Conservation (phyloP, 305 asterid species). For the Fraxinus latifolia region DNA sequence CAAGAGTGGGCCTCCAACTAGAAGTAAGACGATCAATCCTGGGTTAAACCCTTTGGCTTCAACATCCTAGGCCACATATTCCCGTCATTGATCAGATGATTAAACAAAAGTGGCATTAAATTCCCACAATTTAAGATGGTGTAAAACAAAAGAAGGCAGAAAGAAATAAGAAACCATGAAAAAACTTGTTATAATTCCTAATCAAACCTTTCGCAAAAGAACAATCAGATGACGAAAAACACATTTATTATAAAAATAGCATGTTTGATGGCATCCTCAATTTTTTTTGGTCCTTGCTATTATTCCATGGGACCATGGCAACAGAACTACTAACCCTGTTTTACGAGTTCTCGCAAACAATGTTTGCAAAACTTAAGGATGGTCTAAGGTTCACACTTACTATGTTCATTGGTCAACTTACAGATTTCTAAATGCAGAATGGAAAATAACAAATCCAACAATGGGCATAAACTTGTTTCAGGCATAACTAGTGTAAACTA, state of each 20-base stretch:
- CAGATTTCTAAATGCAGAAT: not conserved
- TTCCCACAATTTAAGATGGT: not conserved
- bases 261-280: not conserved
- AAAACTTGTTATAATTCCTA: not conserved
- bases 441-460: not conserved
- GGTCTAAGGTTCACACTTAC: not conserved
- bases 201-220: not conserved
- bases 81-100: slow-evolving; percentile 34
- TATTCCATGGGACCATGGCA: not conserved
- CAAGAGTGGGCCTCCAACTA: slow-evolving; percentile 76
- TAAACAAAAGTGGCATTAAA: not conserved
- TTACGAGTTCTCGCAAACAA: not conserved
- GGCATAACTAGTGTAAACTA: not conserved
- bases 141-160: not conserved
- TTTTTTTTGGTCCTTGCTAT: not conserved
- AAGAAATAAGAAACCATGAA: not conserved
- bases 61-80: slow-evolving; percentile 36
- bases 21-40: slow-evolving; percentile 73
- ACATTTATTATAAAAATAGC: not conserved
- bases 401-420: not conserved
- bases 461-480: not conserved
- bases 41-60: slow-evolving; percentile 77
- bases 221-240: not conserved
- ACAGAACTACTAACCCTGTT: not conserved
- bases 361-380: not conserved